Percentiles rank a stretch among this genome's conserved stretches.
phyloP scores from a whole-genome alignment of 371 early-diverging fungal genomes.

The Encephalitozoon cuniculi region DNA sequence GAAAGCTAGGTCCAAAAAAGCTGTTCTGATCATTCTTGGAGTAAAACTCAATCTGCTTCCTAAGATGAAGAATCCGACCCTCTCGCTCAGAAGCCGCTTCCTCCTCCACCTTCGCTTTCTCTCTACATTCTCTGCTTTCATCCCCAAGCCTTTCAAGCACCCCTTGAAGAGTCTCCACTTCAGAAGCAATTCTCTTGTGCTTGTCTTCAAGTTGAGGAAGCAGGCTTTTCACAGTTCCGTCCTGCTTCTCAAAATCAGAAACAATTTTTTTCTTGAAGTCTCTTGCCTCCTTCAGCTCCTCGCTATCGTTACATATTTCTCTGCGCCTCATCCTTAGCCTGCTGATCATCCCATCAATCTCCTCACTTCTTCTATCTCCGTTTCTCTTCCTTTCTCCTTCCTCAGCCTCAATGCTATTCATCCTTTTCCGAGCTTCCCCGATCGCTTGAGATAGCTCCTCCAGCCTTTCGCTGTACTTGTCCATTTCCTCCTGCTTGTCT shows the following conservation, averaged over 20 bases:
- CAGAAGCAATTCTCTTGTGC: neutral
- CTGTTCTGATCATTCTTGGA: conserved; percentile 7
- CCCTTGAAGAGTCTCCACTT: neutral
- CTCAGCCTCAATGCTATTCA: neutral
- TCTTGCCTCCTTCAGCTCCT: conserved; percentile 3
- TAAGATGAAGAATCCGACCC: conserved; percentile 1
- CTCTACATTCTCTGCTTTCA: conserved; percentile 4
- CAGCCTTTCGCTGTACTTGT: neutral
- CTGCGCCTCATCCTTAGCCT: neutral
- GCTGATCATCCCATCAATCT: neutral
- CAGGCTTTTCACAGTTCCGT: conserved; percentile 12
- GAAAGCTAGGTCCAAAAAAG: neutral
- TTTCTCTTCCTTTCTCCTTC: neutral
- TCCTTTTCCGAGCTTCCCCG: neutral
- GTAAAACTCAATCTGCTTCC: conserved; percentile 48
- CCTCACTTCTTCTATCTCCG: neutral
- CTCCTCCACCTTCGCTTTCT: conserved; percentile 8
- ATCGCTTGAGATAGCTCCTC: neutral
- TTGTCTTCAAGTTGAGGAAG: conserved; percentile 8
- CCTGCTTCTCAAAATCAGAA: conserved; percentile 20
- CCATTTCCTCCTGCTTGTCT: conserved; percentile 3
- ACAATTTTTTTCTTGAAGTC: conserved; percentile 7
- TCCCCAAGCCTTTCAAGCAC: neutral
- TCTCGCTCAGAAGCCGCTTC: conserved; percentile 13
- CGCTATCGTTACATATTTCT: conserved; percentile 29